Conservation (phyloP, 2,329 filamentous ascomycete species). For the Diaporthe velutina region DNA sequence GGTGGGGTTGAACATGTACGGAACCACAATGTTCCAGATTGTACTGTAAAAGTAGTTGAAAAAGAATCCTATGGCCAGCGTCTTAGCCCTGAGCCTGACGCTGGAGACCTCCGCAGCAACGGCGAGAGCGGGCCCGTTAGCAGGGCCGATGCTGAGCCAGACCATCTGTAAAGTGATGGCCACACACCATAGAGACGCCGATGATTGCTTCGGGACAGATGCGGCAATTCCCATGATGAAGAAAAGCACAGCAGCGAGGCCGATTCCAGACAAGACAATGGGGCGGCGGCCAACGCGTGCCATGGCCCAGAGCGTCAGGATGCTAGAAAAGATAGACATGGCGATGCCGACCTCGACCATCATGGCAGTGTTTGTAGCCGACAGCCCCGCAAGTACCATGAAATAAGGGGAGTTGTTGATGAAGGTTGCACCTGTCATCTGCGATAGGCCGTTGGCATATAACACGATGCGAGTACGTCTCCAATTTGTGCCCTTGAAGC, state of each 20-base stretch:
- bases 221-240: constrained; percentile 30
- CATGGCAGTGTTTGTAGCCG: constrained; percentile 17
- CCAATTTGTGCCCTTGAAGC: constrained; percentile 27
- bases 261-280: constrained; percentile 17
- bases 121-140: constrained; percentile 21
- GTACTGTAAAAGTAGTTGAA: constrained; percentile 34
- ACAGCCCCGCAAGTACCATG: constrained; percentile 29
- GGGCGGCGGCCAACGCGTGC: constrained; percentile 16
- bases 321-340: constrained; percentile 25
- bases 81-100: constrained; percentile 30
- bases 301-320: constrained; percentile 29
- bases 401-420: constrained; percentile 30
- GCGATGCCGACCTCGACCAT: constrained; percentile 34
- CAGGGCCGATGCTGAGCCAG: constrained; percentile 32
- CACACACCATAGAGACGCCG: constrained; percentile 22
- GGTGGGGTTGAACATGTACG: constrained; percentile 25
- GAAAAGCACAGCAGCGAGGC: constrained; percentile 24
- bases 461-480: constrained; percentile 29
- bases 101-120: constrained; percentile 27
- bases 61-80: constrained; percentile 30
- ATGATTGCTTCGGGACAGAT: constrained; percentile 24
- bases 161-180: constrained; percentile 31
- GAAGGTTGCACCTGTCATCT: constrained; percentile 32
- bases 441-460: constrained; percentile 26
- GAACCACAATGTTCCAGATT: constrained; percentile 29